A percentile compares a stretch with the other conserved stretches of the same genome.
Conservation (phyloP, 169 alveolate species). For the Plasmodium reichenowi region DNA sequence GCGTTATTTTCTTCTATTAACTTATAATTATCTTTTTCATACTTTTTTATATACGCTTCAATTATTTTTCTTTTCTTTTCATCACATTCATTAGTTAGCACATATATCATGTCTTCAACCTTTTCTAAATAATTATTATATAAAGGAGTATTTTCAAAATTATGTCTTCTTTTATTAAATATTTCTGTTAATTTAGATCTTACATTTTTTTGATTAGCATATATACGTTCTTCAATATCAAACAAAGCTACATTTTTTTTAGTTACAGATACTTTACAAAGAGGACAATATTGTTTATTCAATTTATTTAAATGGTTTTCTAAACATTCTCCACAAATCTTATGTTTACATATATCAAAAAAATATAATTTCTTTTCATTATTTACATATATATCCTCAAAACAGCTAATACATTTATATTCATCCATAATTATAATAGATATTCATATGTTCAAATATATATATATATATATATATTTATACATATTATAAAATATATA, state of each 20-base stretch:
- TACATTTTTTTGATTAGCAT: slow-evolving; percentile 48
- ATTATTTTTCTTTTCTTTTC: slow-evolving; percentile 78
- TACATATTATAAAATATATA: neutral
- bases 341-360: slow-evolving; percentile 66
- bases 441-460: neutral
- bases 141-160: slow-evolving; percentile 84
- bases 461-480: no score
- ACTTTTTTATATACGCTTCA: slow-evolving; percentile 81
- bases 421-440: slow-evolving; percentile 34
- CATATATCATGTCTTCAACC: slow-evolving; percentile 71
- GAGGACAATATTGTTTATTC: slow-evolving; percentile 69
- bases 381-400: slow-evolving; percentile 47
- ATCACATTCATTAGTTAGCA: slow-evolving; percentile 76
- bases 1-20: slow-evolving; percentile 82
- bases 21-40: slow-evolving; percentile 79
- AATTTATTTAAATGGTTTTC: slow-evolving; percentile 53
- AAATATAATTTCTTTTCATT: slow-evolving; percentile 50
- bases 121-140: slow-evolving; percentile 84
- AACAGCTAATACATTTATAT: slow-evolving; percentile 60
- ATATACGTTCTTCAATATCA: slow-evolving; percentile 66
- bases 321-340: slow-evolving; percentile 69
- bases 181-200: slow-evolving; percentile 71
- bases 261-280: slow-evolving; percentile 40
- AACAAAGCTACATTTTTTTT: slow-evolving; percentile 46
- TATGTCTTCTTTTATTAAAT: slow-evolving; percentile 83